Percentiles rank a stretch among this genome's conserved stretches.
Evolutionary conservation across 1,284 basidiomycete genomes (phyloP).

Genomic region (Limonomyces culmigenus): DNA sequence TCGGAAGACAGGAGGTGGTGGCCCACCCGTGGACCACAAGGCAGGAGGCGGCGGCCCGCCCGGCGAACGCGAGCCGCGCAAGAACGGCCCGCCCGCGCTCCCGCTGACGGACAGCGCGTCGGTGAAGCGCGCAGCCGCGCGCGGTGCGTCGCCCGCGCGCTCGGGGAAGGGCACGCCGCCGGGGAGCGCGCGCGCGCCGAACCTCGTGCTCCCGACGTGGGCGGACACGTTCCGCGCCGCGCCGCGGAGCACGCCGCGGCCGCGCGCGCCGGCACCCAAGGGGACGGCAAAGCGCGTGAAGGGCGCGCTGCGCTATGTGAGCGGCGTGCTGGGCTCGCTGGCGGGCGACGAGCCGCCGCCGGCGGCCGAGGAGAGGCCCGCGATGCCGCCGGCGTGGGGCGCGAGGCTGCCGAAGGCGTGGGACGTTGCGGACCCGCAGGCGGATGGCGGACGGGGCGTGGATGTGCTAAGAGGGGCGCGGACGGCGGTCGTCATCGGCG

Average conservation of each 20-base stretch:
- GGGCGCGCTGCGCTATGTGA: constrained; percentile 43
- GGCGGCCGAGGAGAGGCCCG: constrained; percentile 2
- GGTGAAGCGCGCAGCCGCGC: constrained; percentile 19
- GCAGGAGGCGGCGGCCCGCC: not conserved
- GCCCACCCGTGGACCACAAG: not conserved
- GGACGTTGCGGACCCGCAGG: constrained; percentile 21
- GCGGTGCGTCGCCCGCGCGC: constrained; percentile 20
- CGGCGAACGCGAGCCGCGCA: constrained; percentile 13
- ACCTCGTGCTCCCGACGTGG: constrained; percentile 84
- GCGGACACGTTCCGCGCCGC: constrained; percentile 67
- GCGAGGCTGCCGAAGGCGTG: constrained; percentile 46
- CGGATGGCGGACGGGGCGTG: too few species aligned
- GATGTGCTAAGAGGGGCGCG: constrained; percentile 45
- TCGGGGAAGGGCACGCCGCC: constrained; percentile 10
- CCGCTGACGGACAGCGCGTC: constrained; percentile 27
- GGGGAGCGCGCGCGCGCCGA: constrained; percentile 28
- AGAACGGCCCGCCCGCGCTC: constrained; percentile 15
- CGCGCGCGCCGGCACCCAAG: constrained; percentile 26
- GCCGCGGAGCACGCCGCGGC: constrained; percentile 66
- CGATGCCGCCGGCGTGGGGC: constrained; percentile 23
- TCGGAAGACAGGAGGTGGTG: constrained; percentile 31
- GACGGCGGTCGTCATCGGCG: constrained; percentile 73
- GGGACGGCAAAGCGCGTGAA: constrained; percentile 12
- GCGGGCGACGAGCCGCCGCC: constrained; percentile 19
- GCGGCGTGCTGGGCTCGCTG: constrained; percentile 31